phyloP scores from a whole-genome alignment of 148 eudicot species.

The Silene latifolia region DNA sequence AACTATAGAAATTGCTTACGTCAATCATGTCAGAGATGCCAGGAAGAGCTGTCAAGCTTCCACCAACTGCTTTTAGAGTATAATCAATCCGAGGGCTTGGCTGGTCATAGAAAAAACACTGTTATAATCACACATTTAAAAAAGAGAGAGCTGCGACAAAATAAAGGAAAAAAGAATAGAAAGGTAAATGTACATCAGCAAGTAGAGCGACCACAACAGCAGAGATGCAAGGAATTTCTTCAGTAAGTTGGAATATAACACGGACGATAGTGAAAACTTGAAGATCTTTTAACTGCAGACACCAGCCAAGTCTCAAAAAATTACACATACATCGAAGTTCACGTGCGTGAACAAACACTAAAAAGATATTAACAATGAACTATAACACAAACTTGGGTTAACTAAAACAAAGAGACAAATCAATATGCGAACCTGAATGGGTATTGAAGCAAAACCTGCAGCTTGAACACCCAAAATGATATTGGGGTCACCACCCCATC shows the following conservation, averaged over 20 bases:
- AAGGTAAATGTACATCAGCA: constrained; percentile 59
- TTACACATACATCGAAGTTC: background rate
- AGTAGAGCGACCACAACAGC: constrained; percentile 96
- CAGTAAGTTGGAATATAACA: constrained; percentile 88
- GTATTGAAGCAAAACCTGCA: constrained; percentile 82
- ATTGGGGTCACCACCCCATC: constrained; percentile 97
- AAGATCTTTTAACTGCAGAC: constrained; percentile 84
- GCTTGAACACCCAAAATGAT: constrained; percentile 81
- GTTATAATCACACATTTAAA: background rate
- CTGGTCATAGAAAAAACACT: constrained; percentile 39
- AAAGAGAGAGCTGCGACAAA: background rate
- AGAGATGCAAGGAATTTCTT: constrained; percentile 97
- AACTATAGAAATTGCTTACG: constrained; percentile 40
- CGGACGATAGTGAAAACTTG: constrained; percentile 93
- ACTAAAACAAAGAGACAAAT: background rate
- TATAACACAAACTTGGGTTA: background rate
- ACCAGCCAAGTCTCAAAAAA: constrained; percentile 11
- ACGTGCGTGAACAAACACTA: background rate
- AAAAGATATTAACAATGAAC: background rate
- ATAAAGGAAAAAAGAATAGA: background rate
- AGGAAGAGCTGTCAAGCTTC: constrained; percentile 94
- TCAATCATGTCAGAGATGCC: constrained; percentile 97
- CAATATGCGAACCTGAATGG: constrained; percentile 71
- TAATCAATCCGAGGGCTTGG: constrained; percentile 93
- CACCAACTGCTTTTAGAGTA: constrained; percentile 88